Percentiles rank a stretch among this genome's conserved stretches.
Evolutionary conservation across 306 rosid species (phyloP).

Genomic region (Medicago arabica): DNA sequence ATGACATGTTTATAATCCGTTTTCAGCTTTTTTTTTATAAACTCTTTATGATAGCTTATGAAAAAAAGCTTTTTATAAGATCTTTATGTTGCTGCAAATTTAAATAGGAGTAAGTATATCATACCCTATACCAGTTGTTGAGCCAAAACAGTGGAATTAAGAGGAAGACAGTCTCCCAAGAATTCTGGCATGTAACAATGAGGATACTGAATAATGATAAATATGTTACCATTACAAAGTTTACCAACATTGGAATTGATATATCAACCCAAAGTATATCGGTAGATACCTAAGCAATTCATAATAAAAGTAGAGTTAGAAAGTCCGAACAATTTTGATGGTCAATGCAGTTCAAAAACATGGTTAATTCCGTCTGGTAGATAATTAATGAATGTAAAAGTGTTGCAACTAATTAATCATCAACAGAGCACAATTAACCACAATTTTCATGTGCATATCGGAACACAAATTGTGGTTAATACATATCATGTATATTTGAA

Average conservation of each 20-base stretch:
- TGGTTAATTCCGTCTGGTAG: too few species aligned
- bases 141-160: conserved; percentile 77
- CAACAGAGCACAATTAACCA: too few species aligned
- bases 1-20: too few species aligned
- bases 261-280: conserved; percentile 78
- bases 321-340: background rate
- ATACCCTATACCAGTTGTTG: conserved; percentile 86
- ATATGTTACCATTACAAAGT: conserved; percentile 53
- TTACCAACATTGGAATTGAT: conserved; percentile 63
- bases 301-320: conserved; percentile 11
- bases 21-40: too few species aligned
- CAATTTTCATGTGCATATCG: too few species aligned
- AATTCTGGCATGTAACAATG: conserved; percentile 69
- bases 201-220: conserved; percentile 58
- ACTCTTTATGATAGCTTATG: too few species aligned
- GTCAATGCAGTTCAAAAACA: background rate
- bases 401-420: too few species aligned
- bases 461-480: too few species aligned
- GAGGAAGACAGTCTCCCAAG: conserved; percentile 84
- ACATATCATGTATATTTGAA: too few species aligned
- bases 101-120: conserved; percentile 33
- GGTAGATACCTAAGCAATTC: conserved; percentile 69
- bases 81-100: background rate
- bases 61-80: too few species aligned
- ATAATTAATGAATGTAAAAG: too few species aligned